phyloP scores from a whole-genome alignment of 768 basidiomycete genomes.

The Pleurotus tuber-regium region DNA sequence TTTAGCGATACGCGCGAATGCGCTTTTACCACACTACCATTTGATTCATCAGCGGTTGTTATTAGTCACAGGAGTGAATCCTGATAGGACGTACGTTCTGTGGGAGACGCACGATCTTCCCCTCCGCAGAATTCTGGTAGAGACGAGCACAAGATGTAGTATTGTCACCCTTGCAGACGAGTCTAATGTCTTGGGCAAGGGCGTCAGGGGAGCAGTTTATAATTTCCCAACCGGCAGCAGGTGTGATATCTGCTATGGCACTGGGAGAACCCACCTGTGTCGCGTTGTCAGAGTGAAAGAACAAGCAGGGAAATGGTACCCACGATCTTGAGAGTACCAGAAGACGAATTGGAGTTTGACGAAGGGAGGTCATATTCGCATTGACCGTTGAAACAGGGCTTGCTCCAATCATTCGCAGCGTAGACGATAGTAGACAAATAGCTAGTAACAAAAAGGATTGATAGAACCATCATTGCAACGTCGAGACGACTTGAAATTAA shows the following conservation, averaged over 20 bases:
- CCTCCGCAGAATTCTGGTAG: slow-evolving; percentile 32
- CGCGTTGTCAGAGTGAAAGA: background rate
- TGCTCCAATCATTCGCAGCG: slow-evolving; percentile 20
- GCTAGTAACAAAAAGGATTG: background rate
- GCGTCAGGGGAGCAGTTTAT: background rate
- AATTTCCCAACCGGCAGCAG: slow-evolving; percentile 1
- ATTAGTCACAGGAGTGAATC: background rate
- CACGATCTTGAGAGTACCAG: slow-evolving; percentile 1
- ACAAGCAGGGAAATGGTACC: no score
- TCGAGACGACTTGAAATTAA: no score
- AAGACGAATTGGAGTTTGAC: background rate
- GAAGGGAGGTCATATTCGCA: slow-evolving; percentile 21
- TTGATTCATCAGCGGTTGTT: background rate
- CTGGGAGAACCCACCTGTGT: background rate
- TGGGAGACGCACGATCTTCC: slow-evolving; percentile 54
- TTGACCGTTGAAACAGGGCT: slow-evolving; percentile 21
- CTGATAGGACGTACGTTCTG: slow-evolving; percentile 34
- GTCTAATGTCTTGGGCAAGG: background rate
- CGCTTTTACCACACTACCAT: slow-evolving; percentile 8
- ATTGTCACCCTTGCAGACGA: slow-evolving; percentile 13
- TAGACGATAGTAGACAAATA: background rate
- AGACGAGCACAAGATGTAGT: slow-evolving; percentile 37
- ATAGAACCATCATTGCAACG: no score
- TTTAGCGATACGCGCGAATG: slow-evolving; percentile 28
- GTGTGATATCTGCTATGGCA: background rate